Conservation (phyloP, 768 basidiomycete genomes). For the Chalciporus sphaerocephalus region DNA sequence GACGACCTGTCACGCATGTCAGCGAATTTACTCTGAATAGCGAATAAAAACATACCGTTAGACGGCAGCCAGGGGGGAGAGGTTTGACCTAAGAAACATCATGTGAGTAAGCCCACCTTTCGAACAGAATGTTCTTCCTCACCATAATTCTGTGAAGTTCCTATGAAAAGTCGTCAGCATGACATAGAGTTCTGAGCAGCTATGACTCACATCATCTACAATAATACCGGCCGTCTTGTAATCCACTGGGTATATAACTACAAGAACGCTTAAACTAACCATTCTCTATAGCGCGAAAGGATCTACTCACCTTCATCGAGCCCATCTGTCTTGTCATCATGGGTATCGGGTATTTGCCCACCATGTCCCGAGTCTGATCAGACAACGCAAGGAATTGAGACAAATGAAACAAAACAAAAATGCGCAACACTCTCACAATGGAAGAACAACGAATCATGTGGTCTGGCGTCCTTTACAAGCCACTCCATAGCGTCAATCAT, state of each 20-base stretch:
- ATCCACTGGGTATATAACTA: constrained; percentile 88
- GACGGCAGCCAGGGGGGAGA: constrained; percentile 62
- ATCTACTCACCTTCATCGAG: constrained; percentile 64
- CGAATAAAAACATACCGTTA: constrained; percentile 41
- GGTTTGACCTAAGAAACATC: constrained; percentile 38
- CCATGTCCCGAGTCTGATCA: constrained; percentile 87
- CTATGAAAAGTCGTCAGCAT: constrained; percentile 21
- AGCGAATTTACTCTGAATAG: not conserved
- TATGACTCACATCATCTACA: constrained; percentile 61
- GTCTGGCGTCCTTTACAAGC: constrained; percentile 64
- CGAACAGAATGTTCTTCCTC: not conserved
- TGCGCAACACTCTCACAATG: constrained; percentile 43
- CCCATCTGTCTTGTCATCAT: constrained; percentile 79
- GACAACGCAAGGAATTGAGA: not conserved
- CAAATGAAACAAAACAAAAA: not conserved
- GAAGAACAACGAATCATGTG: constrained; percentile 73
- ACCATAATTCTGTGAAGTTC: constrained; percentile 42
- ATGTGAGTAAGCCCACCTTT: not conserved
- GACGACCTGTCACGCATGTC: constrained; percentile 30
- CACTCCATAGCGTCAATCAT: constrained; percentile 58
- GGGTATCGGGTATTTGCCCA: constrained; percentile 76
- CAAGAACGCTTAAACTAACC: not conserved
- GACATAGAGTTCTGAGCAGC: not conserved
- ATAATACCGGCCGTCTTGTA: constrained; percentile 74
- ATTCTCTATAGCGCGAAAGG: not conserved